phyloP scores from a whole-genome alignment of 441 rosid species.

The Pelargonium myrrhifolium region DNA sequence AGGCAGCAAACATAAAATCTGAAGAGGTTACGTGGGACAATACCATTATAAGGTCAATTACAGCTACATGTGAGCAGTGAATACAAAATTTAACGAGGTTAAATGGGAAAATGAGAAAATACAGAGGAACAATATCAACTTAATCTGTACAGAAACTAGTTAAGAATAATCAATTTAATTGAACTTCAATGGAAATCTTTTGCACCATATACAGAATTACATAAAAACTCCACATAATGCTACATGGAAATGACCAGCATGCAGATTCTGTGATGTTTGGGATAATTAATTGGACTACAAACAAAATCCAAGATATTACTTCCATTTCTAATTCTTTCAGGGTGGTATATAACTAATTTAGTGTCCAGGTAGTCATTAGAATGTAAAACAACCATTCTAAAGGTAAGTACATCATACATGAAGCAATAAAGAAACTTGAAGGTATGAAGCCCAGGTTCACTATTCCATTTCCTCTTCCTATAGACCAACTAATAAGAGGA shows the following conservation, averaged over 20 bases:
- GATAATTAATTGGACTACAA: background rate
- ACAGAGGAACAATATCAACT: background rate
- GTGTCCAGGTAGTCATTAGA: background rate
- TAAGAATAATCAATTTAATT: background rate
- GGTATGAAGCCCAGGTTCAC: background rate
- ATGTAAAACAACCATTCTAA: background rate
- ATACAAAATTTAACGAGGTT: background rate
- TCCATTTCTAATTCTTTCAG: background rate
- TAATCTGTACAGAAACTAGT: background rate
- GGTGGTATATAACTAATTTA: background rate
- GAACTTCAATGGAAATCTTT: background rate
- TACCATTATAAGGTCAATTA: background rate
- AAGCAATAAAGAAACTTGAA: no score
- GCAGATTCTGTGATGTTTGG: background rate
- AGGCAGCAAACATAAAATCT: background rate
- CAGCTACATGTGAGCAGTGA: background rate
- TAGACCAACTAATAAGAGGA: background rate
- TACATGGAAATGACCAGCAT: background rate
- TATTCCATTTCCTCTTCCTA: background rate
- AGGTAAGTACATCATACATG: no score
- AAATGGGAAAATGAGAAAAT: background rate
- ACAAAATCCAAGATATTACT: background rate
- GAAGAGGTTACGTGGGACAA: background rate
- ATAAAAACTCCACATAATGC: background rate
- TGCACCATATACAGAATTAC: background rate